Evolutionary conservation across 306 rosid species (phyloP).

Genomic region (Fagus sylvatica): DNA sequence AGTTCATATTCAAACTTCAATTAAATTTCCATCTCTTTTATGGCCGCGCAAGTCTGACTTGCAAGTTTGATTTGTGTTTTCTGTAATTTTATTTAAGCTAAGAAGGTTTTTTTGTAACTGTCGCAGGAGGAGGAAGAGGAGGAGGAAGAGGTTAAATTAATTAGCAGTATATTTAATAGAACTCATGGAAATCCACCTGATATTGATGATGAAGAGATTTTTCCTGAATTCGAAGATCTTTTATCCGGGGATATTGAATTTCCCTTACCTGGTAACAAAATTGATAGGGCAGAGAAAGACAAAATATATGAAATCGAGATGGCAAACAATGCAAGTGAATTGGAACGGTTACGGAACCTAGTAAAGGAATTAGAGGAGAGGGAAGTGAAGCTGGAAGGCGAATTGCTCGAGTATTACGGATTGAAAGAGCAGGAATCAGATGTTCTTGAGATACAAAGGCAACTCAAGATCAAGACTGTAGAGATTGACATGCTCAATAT

Average conservation of each 20-base stretch:
- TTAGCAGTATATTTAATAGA: slow-evolving; percentile 71
- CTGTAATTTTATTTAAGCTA: slow-evolving; percentile 15
- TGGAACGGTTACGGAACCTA: slow-evolving; percentile 54
- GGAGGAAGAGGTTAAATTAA: slow-evolving; percentile 72
- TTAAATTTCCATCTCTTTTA: slow-evolving; percentile 1
- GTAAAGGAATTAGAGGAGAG: slow-evolving; percentile 93
- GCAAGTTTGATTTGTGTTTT: neutral
- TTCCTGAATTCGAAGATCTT: slow-evolving; percentile 75
- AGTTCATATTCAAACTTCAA: slow-evolving; percentile 24
- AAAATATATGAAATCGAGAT: slow-evolving; percentile 70
- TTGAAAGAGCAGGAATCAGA: slow-evolving; percentile 80
- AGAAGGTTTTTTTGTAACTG: slow-evolving; percentile 11
- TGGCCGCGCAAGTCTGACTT: slow-evolving; percentile 13
- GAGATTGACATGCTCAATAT: slow-evolving; percentile 78
- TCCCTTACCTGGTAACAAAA: slow-evolving; percentile 44
- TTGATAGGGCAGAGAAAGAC: slow-evolving; percentile 47
- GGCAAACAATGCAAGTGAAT: slow-evolving; percentile 76
- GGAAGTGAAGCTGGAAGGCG: slow-evolving; percentile 91
- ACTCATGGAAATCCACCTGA: slow-evolving; percentile 40
- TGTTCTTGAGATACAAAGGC: slow-evolving; percentile 64
- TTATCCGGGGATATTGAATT: slow-evolving; percentile 85
- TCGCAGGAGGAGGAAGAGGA: slow-evolving; percentile 75
- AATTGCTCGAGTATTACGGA: slow-evolving; percentile 83
- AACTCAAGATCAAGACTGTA: slow-evolving; percentile 71
- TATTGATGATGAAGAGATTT: slow-evolving; percentile 61